Percentiles rank a stretch among this genome's conserved stretches.
These are phyloP conservation scores for Coccinonectria pachysandricola DNA, from an alignment of 2,329 filamentous ascomycete species.

Conservation along the genomic window DNA sequence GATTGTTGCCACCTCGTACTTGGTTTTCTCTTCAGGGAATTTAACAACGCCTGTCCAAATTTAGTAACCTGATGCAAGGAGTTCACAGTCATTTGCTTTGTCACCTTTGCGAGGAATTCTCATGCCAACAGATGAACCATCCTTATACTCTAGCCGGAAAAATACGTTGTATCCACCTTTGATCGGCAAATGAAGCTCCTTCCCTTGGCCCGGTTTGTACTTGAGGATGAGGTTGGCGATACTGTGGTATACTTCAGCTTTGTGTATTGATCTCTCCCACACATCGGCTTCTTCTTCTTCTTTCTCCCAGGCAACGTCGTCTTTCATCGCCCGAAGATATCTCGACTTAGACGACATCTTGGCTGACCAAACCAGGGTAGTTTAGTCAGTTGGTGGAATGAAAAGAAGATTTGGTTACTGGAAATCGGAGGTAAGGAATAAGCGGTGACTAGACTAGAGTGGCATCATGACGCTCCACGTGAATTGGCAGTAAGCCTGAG, in stretches of 20 bases:
- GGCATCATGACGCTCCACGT: too few relatives aligned
- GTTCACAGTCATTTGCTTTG: too few relatives aligned
- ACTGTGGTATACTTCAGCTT: conserved; percentile 8
- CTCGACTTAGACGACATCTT: conserved; percentile 18
- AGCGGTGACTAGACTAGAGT: too few relatives aligned
- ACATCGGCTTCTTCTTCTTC: conserved; percentile 13
- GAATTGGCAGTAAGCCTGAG: too few relatives aligned
- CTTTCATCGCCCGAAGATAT: conserved; percentile 12
- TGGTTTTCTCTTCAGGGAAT: conserved; percentile 27
- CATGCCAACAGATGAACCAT: conserved; percentile 21
- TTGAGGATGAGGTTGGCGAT: conserved; percentile 16
- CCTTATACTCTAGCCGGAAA: conserved; percentile 22
- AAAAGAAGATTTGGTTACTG: too few relatives aligned
- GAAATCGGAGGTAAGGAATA: too few relatives aligned
- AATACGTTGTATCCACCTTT: conserved; percentile 22
- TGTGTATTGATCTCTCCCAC: conserved; percentile 16
- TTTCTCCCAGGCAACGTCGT: conserved; percentile 21
- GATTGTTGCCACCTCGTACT: conserved; percentile 26
- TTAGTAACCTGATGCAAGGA: neutral
- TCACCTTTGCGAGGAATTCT: conserved; percentile 19
- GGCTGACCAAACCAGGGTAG: too few relatives aligned
- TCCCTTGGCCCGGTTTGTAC: conserved; percentile 13
- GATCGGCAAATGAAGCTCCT: conserved; percentile 14
- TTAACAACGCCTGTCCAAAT: conserved; percentile 7
- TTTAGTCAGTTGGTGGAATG: too few relatives aligned